phyloP scores from a whole-genome alignment of 2,329 filamentous ascomycete genomes.

The Eurotiales sp. region DNA sequence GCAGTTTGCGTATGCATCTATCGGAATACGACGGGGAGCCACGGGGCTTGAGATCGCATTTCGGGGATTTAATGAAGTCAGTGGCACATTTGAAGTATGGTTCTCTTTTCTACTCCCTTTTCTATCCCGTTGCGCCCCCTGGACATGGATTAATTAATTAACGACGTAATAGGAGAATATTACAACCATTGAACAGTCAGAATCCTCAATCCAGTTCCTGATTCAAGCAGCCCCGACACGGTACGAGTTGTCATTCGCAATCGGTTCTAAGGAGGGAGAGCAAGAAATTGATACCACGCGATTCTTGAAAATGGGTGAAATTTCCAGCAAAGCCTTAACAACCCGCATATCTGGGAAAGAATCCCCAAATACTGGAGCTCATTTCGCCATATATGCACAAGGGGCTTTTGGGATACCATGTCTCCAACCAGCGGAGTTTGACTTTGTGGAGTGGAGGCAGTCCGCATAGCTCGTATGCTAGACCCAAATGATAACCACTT shows the following conservation, averaged over 20 bases:
- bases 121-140: too few relatives aligned
- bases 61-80: background rate
- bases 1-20: too few relatives aligned
- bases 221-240: too few relatives aligned
- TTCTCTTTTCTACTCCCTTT: background rate
- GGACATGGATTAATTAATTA: too few relatives aligned
- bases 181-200: too few relatives aligned
- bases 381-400: background rate
- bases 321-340: background rate
- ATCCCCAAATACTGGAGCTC: background rate
- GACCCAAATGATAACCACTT: too few relatives aligned
- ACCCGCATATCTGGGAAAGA: background rate
- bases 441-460: background rate
- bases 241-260: too few relatives aligned
- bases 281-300: background rate
- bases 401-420: background rate
- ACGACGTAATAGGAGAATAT: too few relatives aligned
- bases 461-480: too few relatives aligned
- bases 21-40: background rate
- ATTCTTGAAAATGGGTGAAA: background rate
- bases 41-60: background rate
- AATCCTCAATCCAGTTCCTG: too few relatives aligned
- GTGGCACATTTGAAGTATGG: background rate
- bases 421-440: background rate
- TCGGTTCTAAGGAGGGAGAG: too few relatives aligned